Conservation (phyloP, 2,329 filamentous ascomycete species). For the Alternaria hordeiaustralica region DNA sequence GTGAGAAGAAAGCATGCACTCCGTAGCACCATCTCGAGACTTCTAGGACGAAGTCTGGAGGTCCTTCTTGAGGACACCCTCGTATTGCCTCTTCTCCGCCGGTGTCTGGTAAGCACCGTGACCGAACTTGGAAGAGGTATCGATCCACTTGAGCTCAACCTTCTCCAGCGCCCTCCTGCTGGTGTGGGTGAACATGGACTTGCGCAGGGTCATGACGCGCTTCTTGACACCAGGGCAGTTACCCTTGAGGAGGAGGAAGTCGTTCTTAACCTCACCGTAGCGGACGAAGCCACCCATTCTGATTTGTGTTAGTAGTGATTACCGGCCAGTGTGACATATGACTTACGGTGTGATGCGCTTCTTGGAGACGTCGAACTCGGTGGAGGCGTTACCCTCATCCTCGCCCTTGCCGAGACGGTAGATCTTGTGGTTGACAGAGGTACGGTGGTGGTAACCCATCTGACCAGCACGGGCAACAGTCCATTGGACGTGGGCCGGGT, state of each 20-base stretch:
- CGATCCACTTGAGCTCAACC: slow-evolving; percentile 99
- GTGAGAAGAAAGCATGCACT: slow-evolving; percentile 44
- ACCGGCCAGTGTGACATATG: not conserved
- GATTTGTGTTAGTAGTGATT: slow-evolving; percentile 49
- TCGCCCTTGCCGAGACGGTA: slow-evolving; percentile 96
- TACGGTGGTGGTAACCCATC: slow-evolving; percentile 99
- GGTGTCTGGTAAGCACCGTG: slow-evolving; percentile 99
- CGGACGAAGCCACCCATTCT: slow-evolving; percentile 99
- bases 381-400: slow-evolving; percentile 91
- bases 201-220: slow-evolving; percentile 97
- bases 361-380: slow-evolving; percentile 96
- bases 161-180: slow-evolving; percentile 96
- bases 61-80: slow-evolving; percentile 99
- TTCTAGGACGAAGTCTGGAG: slow-evolving; percentile 63
- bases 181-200: slow-evolving; percentile 98
- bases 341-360: slow-evolving; percentile 99
- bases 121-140: slow-evolving; percentile 99
- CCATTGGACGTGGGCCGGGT: slow-evolving; percentile 99
- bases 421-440: slow-evolving; percentile 99
- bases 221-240: slow-evolving; percentile 98
- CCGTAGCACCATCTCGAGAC: slow-evolving; percentile 29
- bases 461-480: slow-evolving; percentile 99
- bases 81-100: slow-evolving; percentile 96
- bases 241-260: slow-evolving; percentile 98
- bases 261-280: slow-evolving; percentile 99